A percentile compares a stretch with the other conserved stretches of the same genome.
phyloP scores from a whole-genome alignment of 805 yeast species.

The Wickerhamomyces queroliae region DNA sequence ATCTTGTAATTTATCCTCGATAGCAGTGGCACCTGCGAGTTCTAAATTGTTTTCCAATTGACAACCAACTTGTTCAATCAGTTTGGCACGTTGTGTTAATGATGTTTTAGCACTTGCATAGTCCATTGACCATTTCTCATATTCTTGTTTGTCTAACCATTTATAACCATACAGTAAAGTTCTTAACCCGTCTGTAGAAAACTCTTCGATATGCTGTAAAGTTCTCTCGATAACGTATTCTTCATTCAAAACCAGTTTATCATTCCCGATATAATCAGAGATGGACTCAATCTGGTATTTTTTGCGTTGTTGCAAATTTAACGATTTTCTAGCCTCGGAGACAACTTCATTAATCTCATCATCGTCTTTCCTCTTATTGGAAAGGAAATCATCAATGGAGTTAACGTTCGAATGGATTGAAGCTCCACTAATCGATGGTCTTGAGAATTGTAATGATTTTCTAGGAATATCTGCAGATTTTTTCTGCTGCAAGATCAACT shows the following conservation, averaged over 20 bases:
- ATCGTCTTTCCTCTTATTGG: slow-evolving; percentile 36
- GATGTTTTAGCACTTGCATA: slow-evolving; percentile 78
- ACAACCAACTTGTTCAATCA: slow-evolving; percentile 70
- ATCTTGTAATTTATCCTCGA: slow-evolving; percentile 91
- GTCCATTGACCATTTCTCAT: slow-evolving; percentile 57
- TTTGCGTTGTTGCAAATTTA: slow-evolving; percentile 53
- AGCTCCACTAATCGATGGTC: slow-evolving; percentile 24
- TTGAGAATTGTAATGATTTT: slow-evolving; percentile 26
- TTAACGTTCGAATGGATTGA: slow-evolving; percentile 20
- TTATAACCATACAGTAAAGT: slow-evolving; percentile 80
- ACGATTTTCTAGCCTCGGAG: slow-evolving; percentile 45
- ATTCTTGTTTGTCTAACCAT: slow-evolving; percentile 57
- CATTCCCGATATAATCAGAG: slow-evolving; percentile 40
- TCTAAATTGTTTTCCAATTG: slow-evolving; percentile 62
- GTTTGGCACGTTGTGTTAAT: slow-evolving; percentile 54
- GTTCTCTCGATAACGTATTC: slow-evolving; percentile 79
- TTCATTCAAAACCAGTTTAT: slow-evolving; percentile 59
- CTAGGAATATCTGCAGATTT: slow-evolving; percentile 31
- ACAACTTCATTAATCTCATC: slow-evolving; percentile 50
- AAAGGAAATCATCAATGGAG: slow-evolving; percentile 47
- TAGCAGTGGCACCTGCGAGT: slow-evolving; percentile 89
- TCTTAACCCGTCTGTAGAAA: slow-evolving; percentile 91
- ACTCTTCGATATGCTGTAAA: slow-evolving; percentile 85
- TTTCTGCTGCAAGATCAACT: slow-evolving; percentile 54
- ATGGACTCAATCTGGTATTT: slow-evolving; percentile 34